These are phyloP conservation scores for Gossypium mustelinum DNA, from an alignment of 345 rosid genomes.

Conservation along the genomic window DNA sequence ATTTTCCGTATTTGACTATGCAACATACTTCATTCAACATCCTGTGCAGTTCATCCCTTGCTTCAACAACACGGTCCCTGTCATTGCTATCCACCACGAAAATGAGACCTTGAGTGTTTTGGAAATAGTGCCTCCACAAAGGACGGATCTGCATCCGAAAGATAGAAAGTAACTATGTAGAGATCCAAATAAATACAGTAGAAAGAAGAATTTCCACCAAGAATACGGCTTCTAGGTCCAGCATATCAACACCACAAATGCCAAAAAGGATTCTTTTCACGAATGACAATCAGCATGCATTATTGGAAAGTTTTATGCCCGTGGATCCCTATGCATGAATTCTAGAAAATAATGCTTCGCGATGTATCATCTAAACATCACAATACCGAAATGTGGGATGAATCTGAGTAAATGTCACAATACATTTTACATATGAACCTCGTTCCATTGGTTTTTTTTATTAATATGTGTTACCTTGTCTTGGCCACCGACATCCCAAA, in stretches of 20 bases:
- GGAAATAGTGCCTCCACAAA: constrained; percentile 80
- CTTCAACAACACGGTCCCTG: constrained; percentile 71
- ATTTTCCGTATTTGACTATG: not conserved
- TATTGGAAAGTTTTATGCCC: not conserved
- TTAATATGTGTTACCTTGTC: constrained; percentile 56
- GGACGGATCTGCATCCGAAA: constrained; percentile 56
- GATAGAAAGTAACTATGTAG: not conserved
- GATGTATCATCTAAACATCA: constrained; percentile 1
- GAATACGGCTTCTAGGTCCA: not conserved
- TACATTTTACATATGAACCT: not conserved
- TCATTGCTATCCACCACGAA: constrained; percentile 74
- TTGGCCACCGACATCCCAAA: constrained; percentile 95
- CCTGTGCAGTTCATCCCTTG: constrained; percentile 66
- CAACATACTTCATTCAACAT: constrained; percentile 61
- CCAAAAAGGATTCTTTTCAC: not conserved
- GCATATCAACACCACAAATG: not conserved
- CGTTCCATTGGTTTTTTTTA: not conserved
- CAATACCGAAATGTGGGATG: not conserved
- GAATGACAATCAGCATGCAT: not conserved
- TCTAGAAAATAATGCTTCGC: not conserved
- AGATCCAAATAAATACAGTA: not conserved
- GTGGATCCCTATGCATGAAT: not conserved
- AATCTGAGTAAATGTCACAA: not conserved
- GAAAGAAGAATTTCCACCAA: not conserved
- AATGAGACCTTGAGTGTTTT: constrained; percentile 75